A percentile compares a stretch with the other conserved stretches of the same genome.
These are phyloP conservation scores for Acanthamoeba lenticulata DNA, from an alignment of 208 protist species.

Conservation along the genomic window DNA sequence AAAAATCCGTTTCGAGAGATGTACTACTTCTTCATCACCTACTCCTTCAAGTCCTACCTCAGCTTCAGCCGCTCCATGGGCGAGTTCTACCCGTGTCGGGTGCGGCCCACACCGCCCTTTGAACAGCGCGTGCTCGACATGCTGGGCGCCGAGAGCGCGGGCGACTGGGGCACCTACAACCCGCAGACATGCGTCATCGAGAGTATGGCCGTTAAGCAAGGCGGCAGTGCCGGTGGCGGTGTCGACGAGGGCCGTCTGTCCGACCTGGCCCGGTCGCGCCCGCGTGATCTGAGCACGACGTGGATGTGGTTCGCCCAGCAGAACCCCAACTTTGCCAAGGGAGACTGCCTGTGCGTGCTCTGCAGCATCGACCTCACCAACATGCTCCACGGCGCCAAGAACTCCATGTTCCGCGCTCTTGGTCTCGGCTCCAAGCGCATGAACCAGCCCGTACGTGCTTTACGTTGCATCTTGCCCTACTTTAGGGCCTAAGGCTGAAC, in stretches of 20 bases:
- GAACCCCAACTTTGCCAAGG: constrained; percentile 66
- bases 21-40: constrained; percentile 67
- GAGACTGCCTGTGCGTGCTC: constrained; percentile 59
- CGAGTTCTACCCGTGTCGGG: constrained; percentile 49
- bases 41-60: constrained; percentile 60
- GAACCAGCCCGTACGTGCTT: not conserved
- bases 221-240: not conserved
- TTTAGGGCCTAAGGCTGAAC: not conserved
- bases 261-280: constrained; percentile 1
- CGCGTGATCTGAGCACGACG: constrained; percentile 41
- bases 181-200: constrained; percentile 51
- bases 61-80: constrained; percentile 61
- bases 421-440: constrained; percentile 37
- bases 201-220: not conserved
- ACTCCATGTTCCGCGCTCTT: constrained; percentile 34
- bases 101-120: not conserved
- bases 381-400: constrained; percentile 58
- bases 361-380: constrained; percentile 37
- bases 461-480: not conserved
- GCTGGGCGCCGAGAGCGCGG: constrained; percentile 30
- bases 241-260: not conserved
- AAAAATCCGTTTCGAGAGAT: not conserved
- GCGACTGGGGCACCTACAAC: constrained; percentile 60
- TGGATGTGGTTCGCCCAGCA: constrained; percentile 63
- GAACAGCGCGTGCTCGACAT: constrained; percentile 39